Conservation (phyloP, 1,139 yeast species). For the Zygoascus meyerae region DNA sequence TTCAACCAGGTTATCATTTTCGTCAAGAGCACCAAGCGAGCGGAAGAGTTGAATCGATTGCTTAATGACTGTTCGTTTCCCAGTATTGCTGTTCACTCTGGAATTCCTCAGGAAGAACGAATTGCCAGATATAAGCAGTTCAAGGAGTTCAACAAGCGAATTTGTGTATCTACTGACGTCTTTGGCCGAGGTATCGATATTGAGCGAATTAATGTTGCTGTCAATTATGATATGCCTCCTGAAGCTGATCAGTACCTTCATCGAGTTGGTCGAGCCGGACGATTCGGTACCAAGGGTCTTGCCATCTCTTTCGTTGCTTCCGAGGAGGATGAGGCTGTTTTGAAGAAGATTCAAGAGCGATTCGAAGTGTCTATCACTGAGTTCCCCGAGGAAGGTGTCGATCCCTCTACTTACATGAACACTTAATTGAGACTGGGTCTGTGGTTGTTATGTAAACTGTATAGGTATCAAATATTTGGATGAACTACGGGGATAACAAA, state of each 20-base stretch:
- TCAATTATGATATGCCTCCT: slow-evolving; percentile 77
- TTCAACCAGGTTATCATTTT: slow-evolving; percentile 97
- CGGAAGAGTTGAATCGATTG: slow-evolving; percentile 83
- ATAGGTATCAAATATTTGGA: no score
- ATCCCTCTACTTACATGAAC: slow-evolving; percentile 97
- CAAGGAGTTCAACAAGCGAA: slow-evolving; percentile 97
- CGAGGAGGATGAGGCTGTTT: slow-evolving; percentile 82
- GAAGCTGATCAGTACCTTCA: slow-evolving; percentile 98
- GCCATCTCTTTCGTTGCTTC: slow-evolving; percentile 86
- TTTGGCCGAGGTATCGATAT: slow-evolving; percentile 99
- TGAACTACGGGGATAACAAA: no score
- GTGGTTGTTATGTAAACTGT: neutral
- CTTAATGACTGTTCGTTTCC: slow-evolving; percentile 95
- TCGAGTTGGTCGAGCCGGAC: slow-evolving; percentile 99
- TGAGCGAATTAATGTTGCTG: slow-evolving; percentile 96
- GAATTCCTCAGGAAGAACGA: slow-evolving; percentile 96
- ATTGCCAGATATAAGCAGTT: slow-evolving; percentile 92
- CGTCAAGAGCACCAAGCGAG: slow-evolving; percentile 88
- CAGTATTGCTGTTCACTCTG: slow-evolving; percentile 94
- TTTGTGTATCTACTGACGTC: slow-evolving; percentile 96
- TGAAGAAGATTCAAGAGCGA: slow-evolving; percentile 92
- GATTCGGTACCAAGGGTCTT: slow-evolving; percentile 98
- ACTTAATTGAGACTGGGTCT: slow-evolving; percentile 42
- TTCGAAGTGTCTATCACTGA: slow-evolving; percentile 92
- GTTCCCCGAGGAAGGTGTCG: slow-evolving; percentile 98